Evolutionary conservation across 441 rosid genomes (phyloP).

Genomic region (Brassica hybrid): DNA sequence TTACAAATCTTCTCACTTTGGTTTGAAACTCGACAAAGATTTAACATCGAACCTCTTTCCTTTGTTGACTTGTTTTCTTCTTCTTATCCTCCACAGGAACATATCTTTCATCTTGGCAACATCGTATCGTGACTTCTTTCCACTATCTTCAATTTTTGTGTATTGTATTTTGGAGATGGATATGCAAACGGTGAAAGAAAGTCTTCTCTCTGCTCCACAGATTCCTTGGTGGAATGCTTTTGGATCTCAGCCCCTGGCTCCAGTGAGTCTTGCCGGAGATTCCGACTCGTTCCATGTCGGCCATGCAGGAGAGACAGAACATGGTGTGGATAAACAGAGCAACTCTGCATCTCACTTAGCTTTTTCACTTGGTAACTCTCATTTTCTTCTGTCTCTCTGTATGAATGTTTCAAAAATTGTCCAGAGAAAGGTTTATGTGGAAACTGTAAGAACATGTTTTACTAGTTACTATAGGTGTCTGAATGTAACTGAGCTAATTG

Average conservation of each 20-base stretch:
- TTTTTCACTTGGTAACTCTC: constrained; percentile 61
- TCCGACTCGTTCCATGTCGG: constrained; percentile 49
- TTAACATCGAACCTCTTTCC: not conserved
- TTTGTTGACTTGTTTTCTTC: constrained; percentile 8
- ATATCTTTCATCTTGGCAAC: constrained; percentile 33
- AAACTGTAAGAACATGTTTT: not conserved
- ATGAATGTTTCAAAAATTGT: not conserved
- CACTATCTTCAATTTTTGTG: not conserved
- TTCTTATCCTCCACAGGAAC: constrained; percentile 44
- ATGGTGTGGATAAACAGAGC: constrained; percentile 47
- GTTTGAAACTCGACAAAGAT: not conserved
- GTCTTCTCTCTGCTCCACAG: constrained; percentile 52
- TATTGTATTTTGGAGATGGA: constrained; percentile 56
- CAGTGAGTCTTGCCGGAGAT: constrained; percentile 44
- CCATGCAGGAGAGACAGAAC: constrained; percentile 40
- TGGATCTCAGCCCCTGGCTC: constrained; percentile 53
- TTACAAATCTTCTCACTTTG: not conserved
- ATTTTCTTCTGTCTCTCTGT: not conserved
- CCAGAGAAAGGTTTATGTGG: too few species aligned
- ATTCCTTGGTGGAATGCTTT: constrained; percentile 68
- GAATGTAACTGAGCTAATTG: constrained; percentile 6
- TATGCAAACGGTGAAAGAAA: constrained; percentile 75
- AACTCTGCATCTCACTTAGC: constrained; percentile 53
- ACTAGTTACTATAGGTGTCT: not conserved
- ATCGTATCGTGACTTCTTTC: constrained; percentile 22